These are phyloP conservation scores for Metschnikowia shivogae DNA, from an alignment of 805 yeast species.

Conservation along the genomic window DNA sequence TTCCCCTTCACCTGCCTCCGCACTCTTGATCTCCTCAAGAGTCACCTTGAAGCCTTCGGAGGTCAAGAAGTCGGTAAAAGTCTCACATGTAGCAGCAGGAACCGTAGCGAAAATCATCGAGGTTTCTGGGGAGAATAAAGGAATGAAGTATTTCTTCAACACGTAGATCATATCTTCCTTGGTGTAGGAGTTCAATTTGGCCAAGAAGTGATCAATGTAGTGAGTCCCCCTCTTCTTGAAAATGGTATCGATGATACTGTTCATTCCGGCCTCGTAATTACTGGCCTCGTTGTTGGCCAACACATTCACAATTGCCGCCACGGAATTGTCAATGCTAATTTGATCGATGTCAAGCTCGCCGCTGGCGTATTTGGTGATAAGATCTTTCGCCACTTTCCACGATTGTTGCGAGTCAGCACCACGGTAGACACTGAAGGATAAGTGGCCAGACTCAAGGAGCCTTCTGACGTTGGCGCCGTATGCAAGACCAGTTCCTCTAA, in stretches of 20 bases:
- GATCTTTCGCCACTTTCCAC: constrained; percentile 56
- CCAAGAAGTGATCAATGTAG: constrained; percentile 52
- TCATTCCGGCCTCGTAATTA: constrained; percentile 57
- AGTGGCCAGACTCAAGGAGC: constrained; percentile 60
- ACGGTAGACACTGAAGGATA: constrained; percentile 67
- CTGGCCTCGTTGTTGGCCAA: constrained; percentile 69
- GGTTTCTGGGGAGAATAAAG: constrained; percentile 53
- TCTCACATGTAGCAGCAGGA: constrained; percentile 59
- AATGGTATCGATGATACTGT: constrained; percentile 61
- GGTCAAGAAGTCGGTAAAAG: constrained; percentile 44
- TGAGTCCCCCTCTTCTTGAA: constrained; percentile 69
- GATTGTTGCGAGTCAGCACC: constrained; percentile 78
- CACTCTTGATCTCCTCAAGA: constrained; percentile 48
- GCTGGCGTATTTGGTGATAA: constrained; percentile 55
- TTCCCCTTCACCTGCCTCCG: constrained; percentile 8
- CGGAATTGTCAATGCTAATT: constrained; percentile 63
- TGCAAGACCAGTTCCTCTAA: constrained; percentile 91
- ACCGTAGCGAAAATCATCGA: constrained; percentile 68
- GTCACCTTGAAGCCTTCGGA: constrained; percentile 56
- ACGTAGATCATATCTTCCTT: constrained; percentile 47
- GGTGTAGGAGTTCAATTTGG: constrained; percentile 49
- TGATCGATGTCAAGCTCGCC: constrained; percentile 56
- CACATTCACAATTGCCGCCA: constrained; percentile 68
- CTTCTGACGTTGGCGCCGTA: constrained; percentile 71
- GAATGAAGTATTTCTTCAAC: constrained; percentile 57